Percentiles rank a stretch among this genome's conserved stretches.
Conservation (phyloP, 2,329 filamentous ascomycete genomes). For the Colletotrichum sp. region DNA sequence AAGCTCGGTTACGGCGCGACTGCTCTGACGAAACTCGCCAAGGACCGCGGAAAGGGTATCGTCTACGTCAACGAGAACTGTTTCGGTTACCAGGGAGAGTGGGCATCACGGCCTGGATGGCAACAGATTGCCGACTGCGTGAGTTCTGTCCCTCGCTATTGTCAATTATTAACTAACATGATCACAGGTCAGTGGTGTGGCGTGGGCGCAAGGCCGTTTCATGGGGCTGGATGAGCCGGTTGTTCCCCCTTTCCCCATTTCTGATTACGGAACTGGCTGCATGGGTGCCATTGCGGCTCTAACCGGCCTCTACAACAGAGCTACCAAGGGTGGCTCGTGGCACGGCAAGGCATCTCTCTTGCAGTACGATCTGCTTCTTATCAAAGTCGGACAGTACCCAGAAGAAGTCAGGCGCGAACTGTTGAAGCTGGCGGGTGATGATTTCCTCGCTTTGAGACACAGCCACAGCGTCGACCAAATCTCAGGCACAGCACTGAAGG, state of each 20-base stretch:
- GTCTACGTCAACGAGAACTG: conserved; percentile 76
- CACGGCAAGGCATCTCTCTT: conserved; percentile 67
- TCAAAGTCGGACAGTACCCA: conserved; percentile 63
- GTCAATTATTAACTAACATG: not conserved
- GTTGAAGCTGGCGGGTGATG: conserved; percentile 49
- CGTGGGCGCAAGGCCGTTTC: conserved; percentile 66
- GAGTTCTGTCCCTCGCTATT: conserved; percentile 6
- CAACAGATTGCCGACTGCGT: conserved; percentile 74
- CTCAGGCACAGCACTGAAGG: conserved; percentile 61
- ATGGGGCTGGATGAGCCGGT: conserved; percentile 68
- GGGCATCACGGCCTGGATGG: conserved; percentile 70
- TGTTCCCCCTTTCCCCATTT: conserved; percentile 69
- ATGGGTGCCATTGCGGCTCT: conserved; percentile 73
- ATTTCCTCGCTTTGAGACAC: conserved; percentile 63
- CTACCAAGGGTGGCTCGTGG: conserved; percentile 69
- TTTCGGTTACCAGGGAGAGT: conserved; percentile 66
- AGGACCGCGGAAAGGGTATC: conserved; percentile 63
- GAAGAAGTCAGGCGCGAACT: conserved; percentile 56
- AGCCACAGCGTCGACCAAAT: conserved; percentile 70
- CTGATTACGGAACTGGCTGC: conserved; percentile 73
- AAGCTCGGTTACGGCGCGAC: conserved; percentile 67
- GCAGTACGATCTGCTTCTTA: conserved; percentile 72
- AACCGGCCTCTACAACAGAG: conserved; percentile 65
- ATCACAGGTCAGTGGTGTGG: conserved; percentile 51
- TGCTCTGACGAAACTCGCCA: conserved; percentile 56